Evolutionary conservation across 2,329 filamentous ascomycete species (phyloP), one percentile per base, ranked within the genome.

Genomic region (Fusarium sp.): DNA sequence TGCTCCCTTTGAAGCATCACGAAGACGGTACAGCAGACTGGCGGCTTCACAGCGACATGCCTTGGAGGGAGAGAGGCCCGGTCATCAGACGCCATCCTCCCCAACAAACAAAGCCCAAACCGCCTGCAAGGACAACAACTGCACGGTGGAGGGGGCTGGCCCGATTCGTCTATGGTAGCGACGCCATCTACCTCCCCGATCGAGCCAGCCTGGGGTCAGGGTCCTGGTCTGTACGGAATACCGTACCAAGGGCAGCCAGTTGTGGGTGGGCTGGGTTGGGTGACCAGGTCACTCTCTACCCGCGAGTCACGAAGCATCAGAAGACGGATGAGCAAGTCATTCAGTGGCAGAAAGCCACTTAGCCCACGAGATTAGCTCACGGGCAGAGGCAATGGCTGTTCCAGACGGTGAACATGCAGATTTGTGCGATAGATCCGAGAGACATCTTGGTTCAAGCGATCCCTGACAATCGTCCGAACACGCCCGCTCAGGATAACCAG

Each of bases 301-400:
- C 58, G 11, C 68, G 65, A 74, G 65, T 70, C 68, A 68, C 61
- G 41, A 48, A 32, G 50, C 48, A 66, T 61, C 52, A 39, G 25
- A 50, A 20, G 35, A 66, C 34, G 11, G 34, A 41, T 58, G 52
- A 56, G 41, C 35, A 63, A 54, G 39, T 23, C 34, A 20, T 34
- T 54, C 32, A 37, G 25, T 16, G n/a, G 10, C 35, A 39, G 34
- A 43, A 58, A 66, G 61, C 67, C 67, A 68, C 56, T 61, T n/a
- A 52, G 32, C 64, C 67, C 73, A 75, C 57, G 45, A 27, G 68
- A 63, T 27, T 43, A n/a, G 48, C 32, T 66, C 71, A 77, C 69
- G 73, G 59, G 75, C 25, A 35, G 25, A 37, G 32, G 25, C 45
- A 27, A 27, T 50, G 45, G 45, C 18, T 50, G 25, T 52, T 32